Percentiles rank a stretch among this genome's conserved stretches.
phyloP scores from a whole-genome alignment of 768 basidiomycete genomes.

The Chalciporus pseudorubinellus region DNA sequence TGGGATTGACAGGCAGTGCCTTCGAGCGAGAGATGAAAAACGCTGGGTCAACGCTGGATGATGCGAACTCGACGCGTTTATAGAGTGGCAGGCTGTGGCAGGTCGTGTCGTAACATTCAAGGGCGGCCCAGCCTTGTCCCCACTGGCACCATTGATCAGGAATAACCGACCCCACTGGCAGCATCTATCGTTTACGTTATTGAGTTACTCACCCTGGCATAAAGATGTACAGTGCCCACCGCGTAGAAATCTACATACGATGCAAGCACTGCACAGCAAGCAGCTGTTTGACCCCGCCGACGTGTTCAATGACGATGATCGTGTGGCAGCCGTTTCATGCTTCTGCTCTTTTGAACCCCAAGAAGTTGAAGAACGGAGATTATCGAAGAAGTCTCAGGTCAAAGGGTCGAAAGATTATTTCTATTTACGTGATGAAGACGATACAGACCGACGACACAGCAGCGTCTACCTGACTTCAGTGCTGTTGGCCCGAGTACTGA shows the following conservation, averaged over 20 bases:
- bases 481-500: too few species aligned
- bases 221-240: too few species aligned
- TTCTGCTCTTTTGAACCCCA: too few species aligned
- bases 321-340: neutral
- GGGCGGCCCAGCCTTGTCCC: slow-evolving; percentile 11
- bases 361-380: too few species aligned
- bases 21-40: neutral
- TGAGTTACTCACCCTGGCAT: too few species aligned
- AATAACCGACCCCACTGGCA: too few species aligned
- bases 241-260: too few species aligned
- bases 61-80: slow-evolving; percentile 13
- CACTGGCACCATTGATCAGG: neutral
- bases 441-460: neutral
- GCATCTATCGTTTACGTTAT: too few species aligned
- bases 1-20: neutral
- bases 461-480: neutral
- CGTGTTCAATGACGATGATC: neutral
- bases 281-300: too few species aligned
- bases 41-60: too few species aligned
- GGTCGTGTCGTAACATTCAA: slow-evolving; percentile 28
- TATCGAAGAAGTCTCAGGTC: neutral
- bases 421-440: neutral
- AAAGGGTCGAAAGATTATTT: neutral
- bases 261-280: too few species aligned
- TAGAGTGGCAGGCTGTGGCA: slow-evolving; percentile 26